Evolutionary conservation across 1,284 basidiomycete genomes (phyloP).

Genomic region (Sanghuangporus sanghuang): DNA sequence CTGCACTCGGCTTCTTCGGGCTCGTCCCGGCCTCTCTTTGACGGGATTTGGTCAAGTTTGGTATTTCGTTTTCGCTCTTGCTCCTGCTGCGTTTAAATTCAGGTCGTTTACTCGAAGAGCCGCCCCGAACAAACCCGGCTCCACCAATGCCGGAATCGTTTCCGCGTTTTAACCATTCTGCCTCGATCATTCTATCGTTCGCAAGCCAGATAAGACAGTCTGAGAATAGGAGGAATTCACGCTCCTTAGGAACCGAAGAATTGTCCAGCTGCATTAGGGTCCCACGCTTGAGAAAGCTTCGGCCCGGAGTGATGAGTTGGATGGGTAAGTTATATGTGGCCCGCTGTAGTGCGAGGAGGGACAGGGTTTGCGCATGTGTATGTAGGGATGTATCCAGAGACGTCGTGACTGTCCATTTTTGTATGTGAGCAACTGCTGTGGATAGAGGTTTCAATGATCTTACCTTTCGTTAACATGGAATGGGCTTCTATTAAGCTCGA

Average conservation of each 20-base stretch:
- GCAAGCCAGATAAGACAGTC: slow-evolving; percentile 79
- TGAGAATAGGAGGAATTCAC: slow-evolving; percentile 77
- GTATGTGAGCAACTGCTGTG: neutral
- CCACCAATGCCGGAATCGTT: slow-evolving; percentile 7
- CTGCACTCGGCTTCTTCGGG: slow-evolving; percentile 32
- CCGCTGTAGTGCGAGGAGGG: slow-evolving; percentile 71
- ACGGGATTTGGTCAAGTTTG: slow-evolving; percentile 22
- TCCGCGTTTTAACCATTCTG: slow-evolving; percentile 20
- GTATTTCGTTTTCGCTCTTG: slow-evolving; percentile 57
- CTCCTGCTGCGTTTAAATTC: slow-evolving; percentile 44
- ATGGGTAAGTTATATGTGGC: slow-evolving; percentile 71
- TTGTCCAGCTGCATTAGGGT: slow-evolving; percentile 51
- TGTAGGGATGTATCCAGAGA: slow-evolving; percentile 76
- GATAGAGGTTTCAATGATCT: slow-evolving; percentile 4
- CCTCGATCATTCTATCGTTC: slow-evolving; percentile 27
- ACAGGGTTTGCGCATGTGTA: slow-evolving; percentile 68
- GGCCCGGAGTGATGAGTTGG: slow-evolving; percentile 71
- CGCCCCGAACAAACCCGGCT: slow-evolving; percentile 14
- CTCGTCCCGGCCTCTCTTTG: slow-evolving; percentile 20
- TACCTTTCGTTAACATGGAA: slow-evolving; percentile 71
- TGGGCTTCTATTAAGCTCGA: slow-evolving; percentile 53
- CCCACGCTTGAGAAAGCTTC: slow-evolving; percentile 69
- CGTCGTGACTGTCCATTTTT: slow-evolving; percentile 53
- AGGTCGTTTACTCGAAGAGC: slow-evolving; percentile 24
- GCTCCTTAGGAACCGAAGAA: slow-evolving; percentile 44